Conservation (phyloP, 2,329 filamentous ascomycete species). For the Hirsutella rhossiliensis region DNA sequence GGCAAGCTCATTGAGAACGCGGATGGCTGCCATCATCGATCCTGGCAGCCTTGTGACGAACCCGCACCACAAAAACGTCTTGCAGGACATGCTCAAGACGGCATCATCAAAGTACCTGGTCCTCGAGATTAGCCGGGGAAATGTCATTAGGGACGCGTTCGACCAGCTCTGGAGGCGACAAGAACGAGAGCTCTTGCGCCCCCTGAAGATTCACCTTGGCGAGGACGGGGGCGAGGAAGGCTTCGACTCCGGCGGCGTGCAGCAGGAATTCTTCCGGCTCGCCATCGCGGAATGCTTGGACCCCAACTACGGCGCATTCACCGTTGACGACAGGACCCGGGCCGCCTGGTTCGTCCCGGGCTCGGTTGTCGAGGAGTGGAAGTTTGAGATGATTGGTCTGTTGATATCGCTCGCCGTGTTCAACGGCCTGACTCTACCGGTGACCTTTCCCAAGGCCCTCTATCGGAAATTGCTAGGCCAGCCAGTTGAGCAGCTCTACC, state of each 20-base stretch:
- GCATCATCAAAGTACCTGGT: slow-evolving; percentile 62
- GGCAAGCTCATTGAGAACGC: slow-evolving; percentile 43
- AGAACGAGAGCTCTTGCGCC: slow-evolving; percentile 67
- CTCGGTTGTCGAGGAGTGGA: slow-evolving; percentile 73
- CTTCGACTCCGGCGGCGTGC: slow-evolving; percentile 86
- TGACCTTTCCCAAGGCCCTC: slow-evolving; percentile 76
- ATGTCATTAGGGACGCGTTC: slow-evolving; percentile 62
- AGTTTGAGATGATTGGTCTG: slow-evolving; percentile 79
- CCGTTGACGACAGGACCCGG: slow-evolving; percentile 59
- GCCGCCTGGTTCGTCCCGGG: slow-evolving; percentile 84
- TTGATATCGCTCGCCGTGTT: slow-evolving; percentile 84
- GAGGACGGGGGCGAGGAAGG: slow-evolving; percentile 77
- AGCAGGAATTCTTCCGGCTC: slow-evolving; percentile 90
- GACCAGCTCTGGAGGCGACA: slow-evolving; percentile 86
- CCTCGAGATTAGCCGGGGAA: slow-evolving; percentile 53
- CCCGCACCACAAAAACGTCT: slow-evolving; percentile 44
- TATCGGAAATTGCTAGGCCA: slow-evolving; percentile 69
- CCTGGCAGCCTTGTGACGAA: slow-evolving; percentile 43
- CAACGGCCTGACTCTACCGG: slow-evolving; percentile 82
- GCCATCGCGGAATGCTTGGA: slow-evolving; percentile 70
- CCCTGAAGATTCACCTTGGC: slow-evolving; percentile 79
- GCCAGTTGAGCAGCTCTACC: slow-evolving; percentile 56
- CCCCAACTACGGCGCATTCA: slow-evolving; percentile 70
- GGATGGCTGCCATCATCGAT: slow-evolving; percentile 43
- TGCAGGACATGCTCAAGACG: slow-evolving; percentile 51